These are phyloP conservation scores for Grosmannia penicillata DNA, from an alignment of 2,329 filamentous ascomycete species.

Conservation along the genomic window DNA sequence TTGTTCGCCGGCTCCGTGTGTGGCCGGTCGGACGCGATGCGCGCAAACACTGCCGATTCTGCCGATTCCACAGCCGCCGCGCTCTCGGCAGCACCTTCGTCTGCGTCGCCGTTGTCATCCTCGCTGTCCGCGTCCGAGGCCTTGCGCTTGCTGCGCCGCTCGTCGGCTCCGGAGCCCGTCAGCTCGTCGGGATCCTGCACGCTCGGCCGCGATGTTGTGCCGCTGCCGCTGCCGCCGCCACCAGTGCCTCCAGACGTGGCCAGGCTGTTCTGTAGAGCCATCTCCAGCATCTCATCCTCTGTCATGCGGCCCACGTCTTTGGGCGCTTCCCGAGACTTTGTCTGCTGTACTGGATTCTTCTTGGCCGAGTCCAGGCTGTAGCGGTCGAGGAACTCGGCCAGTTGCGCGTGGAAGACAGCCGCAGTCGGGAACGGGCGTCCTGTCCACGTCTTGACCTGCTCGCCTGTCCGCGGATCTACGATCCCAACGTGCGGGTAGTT, in stretches of 20 bases:
- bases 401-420: constrained; percentile 73
- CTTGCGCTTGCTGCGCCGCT: constrained; percentile 37
- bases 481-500: constrained; percentile 95
- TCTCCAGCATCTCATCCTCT: constrained; percentile 92
- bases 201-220: constrained; percentile 28
- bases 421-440: constrained; percentile 59
- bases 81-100: constrained; percentile 9
- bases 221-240: not conserved
- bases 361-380: constrained; percentile 80
- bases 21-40: constrained; percentile 56
- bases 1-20: constrained; percentile 61
- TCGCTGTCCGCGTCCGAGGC: constrained; percentile 19
- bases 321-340: constrained; percentile 47
- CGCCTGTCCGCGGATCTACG: constrained; percentile 85
- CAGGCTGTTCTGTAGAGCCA: constrained; percentile 82
- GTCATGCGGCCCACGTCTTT: constrained; percentile 79
- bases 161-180: constrained; percentile 48
- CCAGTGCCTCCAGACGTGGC: constrained; percentile 26
- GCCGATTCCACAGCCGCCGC: too few species aligned
- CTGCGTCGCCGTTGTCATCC: constrained; percentile 15
- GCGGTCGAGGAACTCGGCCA: constrained; percentile 92
- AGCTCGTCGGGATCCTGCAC: constrained; percentile 75
- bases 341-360: constrained; percentile 84
- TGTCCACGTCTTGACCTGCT: constrained; percentile 94
- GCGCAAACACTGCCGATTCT: constrained; percentile 45